Evolutionary conservation across 495 filamentous ascomycete genomes (phyloP).

Genomic region (Talaromyces borbonicus): DNA sequence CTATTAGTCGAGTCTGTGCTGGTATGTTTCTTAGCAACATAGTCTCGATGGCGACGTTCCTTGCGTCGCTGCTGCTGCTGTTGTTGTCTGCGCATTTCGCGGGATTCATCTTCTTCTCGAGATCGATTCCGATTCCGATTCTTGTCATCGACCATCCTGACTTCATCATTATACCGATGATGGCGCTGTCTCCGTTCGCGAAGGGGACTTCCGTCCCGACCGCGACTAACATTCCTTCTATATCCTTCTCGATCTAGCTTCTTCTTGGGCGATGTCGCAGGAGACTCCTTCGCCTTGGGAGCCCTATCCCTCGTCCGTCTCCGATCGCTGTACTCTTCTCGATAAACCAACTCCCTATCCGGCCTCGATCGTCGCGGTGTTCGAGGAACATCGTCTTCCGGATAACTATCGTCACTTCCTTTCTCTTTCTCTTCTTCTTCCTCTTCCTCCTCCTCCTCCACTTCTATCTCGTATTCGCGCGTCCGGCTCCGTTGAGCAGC

Average conservation of each 20-base stretch:
- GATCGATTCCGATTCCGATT: conserved; percentile 10
- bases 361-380: conserved; percentile 7
- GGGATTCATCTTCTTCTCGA: conserved; percentile 7
- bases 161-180: conserved; percentile 2
- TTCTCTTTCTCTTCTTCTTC: conserved; percentile 11
- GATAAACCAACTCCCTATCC: neutral
- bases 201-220: conserved; percentile 16
- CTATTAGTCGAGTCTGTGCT: conserved; percentile 33
- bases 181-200: conserved; percentile 15
- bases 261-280: conserved; percentile 26
- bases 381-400: neutral
- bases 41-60: conserved; percentile 10
- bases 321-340: neutral
- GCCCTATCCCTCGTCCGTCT: conserved; percentile 19
- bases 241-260: conserved; percentile 22
- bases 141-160: neutral
- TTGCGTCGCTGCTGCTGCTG: conserved; percentile 12
- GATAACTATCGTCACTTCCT: neutral
- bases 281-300: conserved; percentile 24
- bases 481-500: conserved; percentile 11
- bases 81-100: conserved; percentile 13
- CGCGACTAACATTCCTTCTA: conserved; percentile 10
- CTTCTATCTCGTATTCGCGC: conserved; percentile 10
- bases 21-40: conserved; percentile 23
- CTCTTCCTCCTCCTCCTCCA: conserved; percentile 12